Conservation (phyloP, 208 protist species). For the Naegleria lovaniensis region DNA sequence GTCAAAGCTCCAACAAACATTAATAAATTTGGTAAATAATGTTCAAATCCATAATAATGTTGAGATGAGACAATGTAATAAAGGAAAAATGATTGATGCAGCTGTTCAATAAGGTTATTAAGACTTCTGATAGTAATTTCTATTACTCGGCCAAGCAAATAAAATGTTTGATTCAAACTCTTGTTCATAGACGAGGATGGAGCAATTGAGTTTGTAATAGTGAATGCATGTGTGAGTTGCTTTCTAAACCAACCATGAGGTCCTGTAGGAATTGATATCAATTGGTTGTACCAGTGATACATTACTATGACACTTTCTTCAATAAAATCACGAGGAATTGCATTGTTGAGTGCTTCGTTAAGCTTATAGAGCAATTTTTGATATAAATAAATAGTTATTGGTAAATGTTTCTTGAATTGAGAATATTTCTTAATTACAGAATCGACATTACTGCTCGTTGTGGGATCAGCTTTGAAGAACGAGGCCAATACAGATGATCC, state of each 20-base stretch:
- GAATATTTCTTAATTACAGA: background rate
- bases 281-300: background rate
- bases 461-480: background rate
- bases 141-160: background rate
- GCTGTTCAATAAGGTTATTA: constrained; percentile 28
- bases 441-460: background rate
- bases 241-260: constrained; percentile 21
- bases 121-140: constrained; percentile 2
- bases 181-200: background rate
- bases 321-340: background rate
- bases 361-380: background rate
- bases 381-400: background rate
- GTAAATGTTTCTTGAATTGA: background rate
- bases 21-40: constrained; percentile 14
- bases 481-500: background rate
- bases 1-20: background rate
- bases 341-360: background rate
- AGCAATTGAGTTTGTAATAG: background rate
- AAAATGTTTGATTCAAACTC: background rate
- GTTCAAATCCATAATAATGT: constrained; percentile 25
- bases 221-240: background rate
- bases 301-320: background rate
- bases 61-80: background rate
- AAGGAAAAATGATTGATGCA: constrained; percentile 25
- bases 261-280: background rate